phyloP scores from a whole-genome alignment of 108 stramenopile species.

The Ochromonas danica region DNA sequence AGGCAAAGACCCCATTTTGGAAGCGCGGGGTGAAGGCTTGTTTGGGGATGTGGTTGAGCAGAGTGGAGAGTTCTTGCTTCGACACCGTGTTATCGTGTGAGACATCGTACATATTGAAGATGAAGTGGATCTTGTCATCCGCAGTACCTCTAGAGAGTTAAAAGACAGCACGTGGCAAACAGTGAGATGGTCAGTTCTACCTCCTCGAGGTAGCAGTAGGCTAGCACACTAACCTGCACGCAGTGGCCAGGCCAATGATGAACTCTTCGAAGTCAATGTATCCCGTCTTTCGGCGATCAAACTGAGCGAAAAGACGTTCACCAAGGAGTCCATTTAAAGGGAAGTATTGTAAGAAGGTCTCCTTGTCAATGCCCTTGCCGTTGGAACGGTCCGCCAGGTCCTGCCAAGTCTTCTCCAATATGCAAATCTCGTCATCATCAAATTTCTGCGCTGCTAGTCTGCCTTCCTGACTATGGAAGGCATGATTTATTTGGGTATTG shows the following conservation, averaged over 20 bases:
- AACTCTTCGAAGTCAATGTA: conserved; percentile 59
- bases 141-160: conserved; percentile 48
- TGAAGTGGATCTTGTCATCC: conserved; percentile 56
- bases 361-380: conserved; percentile 55
- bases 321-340: conserved; percentile 60
- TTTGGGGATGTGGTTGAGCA: conserved; percentile 60
- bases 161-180: too few relatives aligned
- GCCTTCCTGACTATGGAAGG: too few relatives aligned
- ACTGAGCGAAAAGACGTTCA: conserved; percentile 58
- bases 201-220: not conserved
- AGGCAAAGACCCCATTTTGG: too few relatives aligned
- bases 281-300: conserved; percentile 51
- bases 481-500: too few relatives aligned
- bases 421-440: not conserved
- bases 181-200: too few relatives aligned
- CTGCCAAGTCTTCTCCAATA: conserved; percentile 29
- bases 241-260: conserved; percentile 51
- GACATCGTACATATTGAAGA: conserved; percentile 52
- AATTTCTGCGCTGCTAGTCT: too few relatives aligned
- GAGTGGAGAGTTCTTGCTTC: conserved; percentile 45
- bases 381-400: conserved; percentile 55
- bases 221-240: not conserved
- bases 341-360: conserved; percentile 60
- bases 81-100: conserved; percentile 36
- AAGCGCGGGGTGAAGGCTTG: too few relatives aligned